Percentiles rank a stretch among this genome's conserved stretches.
These are phyloP conservation scores for Phytophthora pinifolia DNA, from an alignment of 352 stramenopile species.

Conservation along the genomic window DNA sequence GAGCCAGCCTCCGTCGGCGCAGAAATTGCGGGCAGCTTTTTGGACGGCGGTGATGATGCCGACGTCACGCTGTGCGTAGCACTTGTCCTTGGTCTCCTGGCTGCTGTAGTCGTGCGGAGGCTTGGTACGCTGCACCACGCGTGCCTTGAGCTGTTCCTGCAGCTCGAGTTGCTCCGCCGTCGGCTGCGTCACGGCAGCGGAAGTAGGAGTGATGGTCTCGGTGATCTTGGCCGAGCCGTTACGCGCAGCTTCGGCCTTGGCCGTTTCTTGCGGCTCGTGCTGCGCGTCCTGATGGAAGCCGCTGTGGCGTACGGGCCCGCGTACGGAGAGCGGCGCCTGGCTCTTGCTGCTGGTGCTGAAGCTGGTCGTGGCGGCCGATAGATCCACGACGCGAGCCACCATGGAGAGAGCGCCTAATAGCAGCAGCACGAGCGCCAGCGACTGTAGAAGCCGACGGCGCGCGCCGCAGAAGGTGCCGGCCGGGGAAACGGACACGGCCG, in stretches of 20 bases:
- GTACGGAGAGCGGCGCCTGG: conserved; percentile 9
- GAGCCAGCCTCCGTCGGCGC: conserved; percentile 18
- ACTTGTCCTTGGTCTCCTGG: conserved; percentile 21
- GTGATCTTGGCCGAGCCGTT: conserved; percentile 5
- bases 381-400: conserved; percentile 27
- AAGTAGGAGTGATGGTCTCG: conserved; percentile 5
- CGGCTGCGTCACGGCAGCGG: conserved; percentile 14
- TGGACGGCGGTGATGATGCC: conserved; percentile 31
- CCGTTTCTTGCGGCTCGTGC: not conserved
- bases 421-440: conserved; percentile 23
- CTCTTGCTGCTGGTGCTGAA: conserved; percentile 11
- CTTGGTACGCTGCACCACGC: conserved; percentile 17
- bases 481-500: conserved; percentile 8
- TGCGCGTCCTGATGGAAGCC: conserved; percentile 8
- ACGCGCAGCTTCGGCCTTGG: too few species aligned
- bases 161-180: conserved; percentile 19
- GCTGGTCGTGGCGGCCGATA: conserved; percentile 12
- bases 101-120: conserved; percentile 27
- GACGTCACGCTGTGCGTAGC: conserved; percentile 36
- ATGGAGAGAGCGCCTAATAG: conserved; percentile 25
- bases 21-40: conserved; percentile 28
- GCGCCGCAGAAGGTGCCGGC: not conserved
- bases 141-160: conserved; percentile 19
- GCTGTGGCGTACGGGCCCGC: conserved; percentile 16
- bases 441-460: conserved; percentile 19